These are phyloP conservation scores for Linaria vulgaris DNA, from an alignment of 257 asterid genomes.

Conservation along the genomic window DNA sequence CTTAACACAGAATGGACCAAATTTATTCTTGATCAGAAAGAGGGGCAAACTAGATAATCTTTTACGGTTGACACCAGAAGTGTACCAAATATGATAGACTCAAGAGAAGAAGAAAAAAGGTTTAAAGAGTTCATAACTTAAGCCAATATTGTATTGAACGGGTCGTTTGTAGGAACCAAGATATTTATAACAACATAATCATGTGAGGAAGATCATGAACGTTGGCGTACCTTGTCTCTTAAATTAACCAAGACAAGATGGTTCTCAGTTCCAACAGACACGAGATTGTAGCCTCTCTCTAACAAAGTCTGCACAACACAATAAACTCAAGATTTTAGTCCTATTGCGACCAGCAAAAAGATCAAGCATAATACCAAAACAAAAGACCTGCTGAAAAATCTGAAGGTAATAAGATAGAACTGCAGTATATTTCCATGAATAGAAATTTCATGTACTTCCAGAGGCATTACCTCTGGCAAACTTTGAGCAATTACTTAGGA, in stretches of 20 bases:
- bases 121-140: neutral
- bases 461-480: slow-evolving; percentile 73
- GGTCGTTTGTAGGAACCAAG: slow-evolving; percentile 8
- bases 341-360: slow-evolving; percentile 1
- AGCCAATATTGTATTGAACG: neutral
- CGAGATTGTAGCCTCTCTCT: slow-evolving; percentile 71
- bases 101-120: neutral
- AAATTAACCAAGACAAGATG: slow-evolving; percentile 92
- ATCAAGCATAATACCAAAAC: neutral
- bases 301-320: slow-evolving; percentile 58
- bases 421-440: slow-evolving; percentile 12
- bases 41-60: slow-evolving; percentile 2
- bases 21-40: neutral
- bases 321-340: slow-evolving; percentile 7
- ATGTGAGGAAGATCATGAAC: neutral
- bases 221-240: slow-evolving; percentile 58
- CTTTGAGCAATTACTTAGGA: slow-evolving; percentile 79
- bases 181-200: slow-evolving; percentile 1
- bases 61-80: slow-evolving; percentile 10
- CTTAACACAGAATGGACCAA: too few relatives aligned
- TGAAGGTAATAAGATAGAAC: slow-evolving; percentile 1
- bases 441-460: neutral
- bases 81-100: neutral
- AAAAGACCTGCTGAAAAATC: neutral
- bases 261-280: slow-evolving; percentile 97